phyloP scores from a whole-genome alignment of 1,284 basidiomycete species.

The Cryptococcus floricola region DNA sequence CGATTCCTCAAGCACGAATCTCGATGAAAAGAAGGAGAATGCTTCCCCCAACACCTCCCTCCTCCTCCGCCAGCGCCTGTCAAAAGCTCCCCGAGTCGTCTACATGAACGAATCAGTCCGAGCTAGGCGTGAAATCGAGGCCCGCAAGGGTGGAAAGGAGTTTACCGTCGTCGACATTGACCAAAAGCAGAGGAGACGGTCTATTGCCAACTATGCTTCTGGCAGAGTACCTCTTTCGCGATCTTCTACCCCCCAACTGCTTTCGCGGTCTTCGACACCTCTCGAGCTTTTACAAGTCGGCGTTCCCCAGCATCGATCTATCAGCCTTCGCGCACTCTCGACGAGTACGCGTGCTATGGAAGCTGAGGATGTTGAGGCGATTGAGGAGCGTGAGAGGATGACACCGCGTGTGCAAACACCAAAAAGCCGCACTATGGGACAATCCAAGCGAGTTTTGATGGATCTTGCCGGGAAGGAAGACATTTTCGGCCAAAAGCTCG shows the following conservation, averaged over 20 bases:
- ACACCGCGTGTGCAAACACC: background rate
- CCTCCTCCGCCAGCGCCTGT: conserved; percentile 19
- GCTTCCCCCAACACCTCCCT: conserved; percentile 5
- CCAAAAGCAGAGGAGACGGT: conserved; percentile 4
- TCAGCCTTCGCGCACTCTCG: conserved; percentile 28
- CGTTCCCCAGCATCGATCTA: conserved; percentile 13
- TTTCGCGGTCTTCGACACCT: conserved; percentile 16
- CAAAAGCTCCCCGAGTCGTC: conserved; percentile 14
- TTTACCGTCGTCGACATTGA: conserved; percentile 24
- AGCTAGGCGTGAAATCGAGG: conserved; percentile 13
- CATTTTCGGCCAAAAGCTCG: conserved; percentile 10
- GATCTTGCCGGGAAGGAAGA: conserved; percentile 41
- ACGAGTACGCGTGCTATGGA: conserved; percentile 15
- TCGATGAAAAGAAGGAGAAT: conserved; percentile 23
- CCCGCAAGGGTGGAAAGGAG: conserved; percentile 22
- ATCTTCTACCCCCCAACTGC: background rate
- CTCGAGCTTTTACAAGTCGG: conserved; percentile 28
- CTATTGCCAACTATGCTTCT: conserved; percentile 4
- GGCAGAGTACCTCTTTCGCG: background rate
- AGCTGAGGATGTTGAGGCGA: conserved; percentile 8
- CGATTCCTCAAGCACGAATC: conserved; percentile 25
- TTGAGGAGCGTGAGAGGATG: conserved; percentile 1
- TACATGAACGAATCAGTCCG: conserved; percentile 2
- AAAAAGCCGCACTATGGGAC: conserved; percentile 9
- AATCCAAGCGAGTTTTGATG: conserved; percentile 38